A percentile compares a stretch with the other conserved stretches of the same genome.
phyloP scores from a whole-genome alignment of 2,329 filamentous ascomycete genomes.

The Fonsecaea erecta region DNA sequence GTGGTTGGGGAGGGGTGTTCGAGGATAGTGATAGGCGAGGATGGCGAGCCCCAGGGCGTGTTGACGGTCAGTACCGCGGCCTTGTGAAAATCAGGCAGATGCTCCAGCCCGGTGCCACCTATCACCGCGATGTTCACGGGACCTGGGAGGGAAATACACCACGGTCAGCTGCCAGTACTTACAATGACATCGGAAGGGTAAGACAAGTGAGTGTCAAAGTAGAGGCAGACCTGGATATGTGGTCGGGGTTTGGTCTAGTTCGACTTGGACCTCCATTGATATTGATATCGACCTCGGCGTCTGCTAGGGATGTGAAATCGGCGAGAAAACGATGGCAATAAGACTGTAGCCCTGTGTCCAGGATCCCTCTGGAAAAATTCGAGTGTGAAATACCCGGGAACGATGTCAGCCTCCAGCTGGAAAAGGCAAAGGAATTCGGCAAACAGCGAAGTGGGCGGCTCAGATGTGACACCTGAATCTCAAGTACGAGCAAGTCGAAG shows the following conservation, averaged over 20 bases:
- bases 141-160: conserved; percentile 48
- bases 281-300: neutral
- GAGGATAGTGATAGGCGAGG: conserved; percentile 80
- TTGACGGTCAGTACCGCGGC: conserved; percentile 75
- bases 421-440: too few species aligned
- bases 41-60: conserved; percentile 88
- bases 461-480: too few species aligned
- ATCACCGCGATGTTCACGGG: conserved; percentile 85
- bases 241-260: conserved; percentile 21
- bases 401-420: too few species aligned
- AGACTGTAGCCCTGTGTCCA: neutral
- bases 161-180: neutral
- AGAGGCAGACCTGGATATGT: conserved; percentile 27
- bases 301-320: neutral
- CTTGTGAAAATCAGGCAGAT: conserved; percentile 83
- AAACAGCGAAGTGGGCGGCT: too few species aligned
- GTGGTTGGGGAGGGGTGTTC: conserved; percentile 77
- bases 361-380: neutral
- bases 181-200: neutral
- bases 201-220: neutral
- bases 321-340: neutral
- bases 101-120: conserved; percentile 88
- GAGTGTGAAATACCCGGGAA: too few species aligned
- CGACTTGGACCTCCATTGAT: conserved; percentile 16
- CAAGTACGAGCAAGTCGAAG: too few species aligned